phyloP scores from a whole-genome alignment of 2,329 filamentous ascomycete species.

The Aspergillus pseudoglaucus region DNA sequence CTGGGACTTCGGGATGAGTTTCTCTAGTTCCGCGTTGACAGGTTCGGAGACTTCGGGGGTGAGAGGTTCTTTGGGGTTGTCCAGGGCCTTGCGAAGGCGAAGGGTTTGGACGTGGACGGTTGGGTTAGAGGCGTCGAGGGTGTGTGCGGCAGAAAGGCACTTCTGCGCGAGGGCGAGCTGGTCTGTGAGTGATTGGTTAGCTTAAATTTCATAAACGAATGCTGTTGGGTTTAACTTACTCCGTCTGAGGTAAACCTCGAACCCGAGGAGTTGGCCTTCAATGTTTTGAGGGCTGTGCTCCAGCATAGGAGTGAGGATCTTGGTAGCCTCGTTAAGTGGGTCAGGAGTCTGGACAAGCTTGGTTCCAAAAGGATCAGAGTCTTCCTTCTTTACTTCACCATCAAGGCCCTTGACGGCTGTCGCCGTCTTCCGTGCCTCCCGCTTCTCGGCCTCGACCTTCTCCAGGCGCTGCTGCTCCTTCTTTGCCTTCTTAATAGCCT shows the following conservation, averaged over 20 bases:
- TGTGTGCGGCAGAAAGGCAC: conserved; percentile 68
- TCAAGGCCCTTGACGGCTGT: conserved; percentile 52
- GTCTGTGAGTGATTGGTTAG: conserved; percentile 43
- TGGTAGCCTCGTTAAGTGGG: conserved; percentile 78
- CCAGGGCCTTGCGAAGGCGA: conserved; percentile 60
- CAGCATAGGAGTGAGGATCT: conserved; percentile 74
- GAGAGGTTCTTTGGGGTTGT: conserved; percentile 53
- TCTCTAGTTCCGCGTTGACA: conserved; percentile 61
- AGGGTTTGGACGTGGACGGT: conserved; percentile 69
- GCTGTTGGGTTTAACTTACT: conserved; percentile 50
- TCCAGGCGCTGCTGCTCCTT: conserved; percentile 70
- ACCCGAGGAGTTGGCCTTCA: conserved; percentile 75
- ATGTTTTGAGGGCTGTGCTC: conserved; percentile 76
- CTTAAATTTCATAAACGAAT: conserved; percentile 17
- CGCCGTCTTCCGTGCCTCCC: conserved; percentile 70
- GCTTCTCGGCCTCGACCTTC: conserved; percentile 73
- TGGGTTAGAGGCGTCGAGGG: conserved; percentile 62
- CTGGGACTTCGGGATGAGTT: conserved; percentile 49
- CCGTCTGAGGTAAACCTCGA: conserved; percentile 80
- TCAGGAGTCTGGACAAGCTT: conserved; percentile 75
- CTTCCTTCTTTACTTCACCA: conserved; percentile 71
- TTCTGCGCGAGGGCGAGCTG: conserved; percentile 84
- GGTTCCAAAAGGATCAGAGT: conserved; percentile 77
- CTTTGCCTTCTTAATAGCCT: conserved; percentile 82
- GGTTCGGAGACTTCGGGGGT: conserved; percentile 61